phyloP scores from a whole-genome alignment of 371 early-diverging fungal species.

The Cladochytrium tenue region DNA sequence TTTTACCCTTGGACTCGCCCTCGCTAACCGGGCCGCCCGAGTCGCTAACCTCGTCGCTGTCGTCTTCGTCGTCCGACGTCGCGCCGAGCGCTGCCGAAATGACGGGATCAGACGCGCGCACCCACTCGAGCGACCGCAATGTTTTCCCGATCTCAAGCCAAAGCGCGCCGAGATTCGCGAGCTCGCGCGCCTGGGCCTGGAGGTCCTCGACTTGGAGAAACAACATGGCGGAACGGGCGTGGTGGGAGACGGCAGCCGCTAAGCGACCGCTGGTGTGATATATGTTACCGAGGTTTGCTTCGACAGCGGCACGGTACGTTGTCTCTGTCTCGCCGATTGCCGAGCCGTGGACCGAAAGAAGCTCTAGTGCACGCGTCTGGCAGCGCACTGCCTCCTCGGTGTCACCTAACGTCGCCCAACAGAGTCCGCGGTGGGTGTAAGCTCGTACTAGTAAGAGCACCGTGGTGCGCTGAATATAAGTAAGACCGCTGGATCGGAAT shows the following conservation, averaged over 20 bases:
- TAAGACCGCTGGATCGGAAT: background rate
- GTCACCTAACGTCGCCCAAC: background rate
- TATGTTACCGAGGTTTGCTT: constrained; percentile 11
- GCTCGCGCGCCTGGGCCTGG: constrained; percentile 4
- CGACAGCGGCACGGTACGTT: constrained; percentile 8
- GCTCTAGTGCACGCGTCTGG: constrained; percentile 1
- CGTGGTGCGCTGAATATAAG: constrained; percentile 5
- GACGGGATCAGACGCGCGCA: background rate
- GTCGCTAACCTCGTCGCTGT: background rate
- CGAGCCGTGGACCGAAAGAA: background rate
- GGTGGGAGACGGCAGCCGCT: constrained; percentile 4
- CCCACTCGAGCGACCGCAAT: constrained; percentile 3
- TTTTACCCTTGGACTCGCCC: background rate
- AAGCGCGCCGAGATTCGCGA: constrained; percentile 5
- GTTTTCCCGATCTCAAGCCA: constrained; percentile 12
- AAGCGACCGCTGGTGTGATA: constrained; percentile 1
- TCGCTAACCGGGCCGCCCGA: background rate
- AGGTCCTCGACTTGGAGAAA: constrained; percentile 7
- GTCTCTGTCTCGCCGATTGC: constrained; percentile 2
- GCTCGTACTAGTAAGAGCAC: constrained; percentile 1
- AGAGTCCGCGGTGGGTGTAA: constrained; percentile 7
- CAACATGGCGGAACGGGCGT: constrained; percentile 6
- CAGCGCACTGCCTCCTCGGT: background rate
- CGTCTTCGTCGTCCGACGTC: background rate
- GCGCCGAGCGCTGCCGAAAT: background rate